A percentile compares a stretch with the other conserved stretches of the same genome.
phyloP scores from a whole-genome alignment of 306 rosid species.

The Cicer yamashitae region DNA sequence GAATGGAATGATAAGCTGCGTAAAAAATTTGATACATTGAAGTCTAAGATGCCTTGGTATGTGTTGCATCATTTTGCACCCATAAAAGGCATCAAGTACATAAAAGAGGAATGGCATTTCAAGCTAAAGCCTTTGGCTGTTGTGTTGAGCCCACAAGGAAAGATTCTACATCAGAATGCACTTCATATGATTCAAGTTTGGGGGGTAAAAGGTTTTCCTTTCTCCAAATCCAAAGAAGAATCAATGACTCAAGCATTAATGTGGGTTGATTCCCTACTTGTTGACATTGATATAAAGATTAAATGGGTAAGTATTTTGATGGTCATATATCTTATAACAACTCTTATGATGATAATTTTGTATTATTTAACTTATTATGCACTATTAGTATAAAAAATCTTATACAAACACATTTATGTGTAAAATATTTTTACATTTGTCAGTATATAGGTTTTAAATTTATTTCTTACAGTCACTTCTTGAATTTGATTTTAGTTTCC shows the following conservation, averaged over 20 bases:
- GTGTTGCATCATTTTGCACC: conserved; percentile 38
- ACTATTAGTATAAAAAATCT: background rate
- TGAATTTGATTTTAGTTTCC: background rate
- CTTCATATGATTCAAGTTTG: conserved; percentile 58
- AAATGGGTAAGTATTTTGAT: conserved; percentile 41
- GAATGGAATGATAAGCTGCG: conserved; percentile 49
- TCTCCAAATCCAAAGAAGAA: conserved; percentile 9
- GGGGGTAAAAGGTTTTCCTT: conserved; percentile 60
- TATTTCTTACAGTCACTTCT: background rate
- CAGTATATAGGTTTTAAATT: no score
- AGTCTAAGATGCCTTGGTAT: conserved; percentile 60
- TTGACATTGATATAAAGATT: conserved; percentile 11
- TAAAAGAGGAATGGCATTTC: conserved; percentile 59
- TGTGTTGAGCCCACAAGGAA: conserved; percentile 50
- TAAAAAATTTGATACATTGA: conserved; percentile 48
- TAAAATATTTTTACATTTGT: no score
- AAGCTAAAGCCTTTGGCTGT: conserved; percentile 53
- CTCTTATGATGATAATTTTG: background rate
- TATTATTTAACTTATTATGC: background rate
- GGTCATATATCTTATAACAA: background rate
- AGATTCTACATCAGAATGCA: conserved; percentile 55
- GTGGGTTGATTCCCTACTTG: conserved; percentile 36
- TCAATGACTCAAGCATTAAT: background rate
- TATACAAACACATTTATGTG: background rate
- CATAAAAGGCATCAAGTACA: conserved; percentile 51